Base-by-base conservation (phyloP, 345 rosid genomes). In the Angophora floribunda region DNA sequence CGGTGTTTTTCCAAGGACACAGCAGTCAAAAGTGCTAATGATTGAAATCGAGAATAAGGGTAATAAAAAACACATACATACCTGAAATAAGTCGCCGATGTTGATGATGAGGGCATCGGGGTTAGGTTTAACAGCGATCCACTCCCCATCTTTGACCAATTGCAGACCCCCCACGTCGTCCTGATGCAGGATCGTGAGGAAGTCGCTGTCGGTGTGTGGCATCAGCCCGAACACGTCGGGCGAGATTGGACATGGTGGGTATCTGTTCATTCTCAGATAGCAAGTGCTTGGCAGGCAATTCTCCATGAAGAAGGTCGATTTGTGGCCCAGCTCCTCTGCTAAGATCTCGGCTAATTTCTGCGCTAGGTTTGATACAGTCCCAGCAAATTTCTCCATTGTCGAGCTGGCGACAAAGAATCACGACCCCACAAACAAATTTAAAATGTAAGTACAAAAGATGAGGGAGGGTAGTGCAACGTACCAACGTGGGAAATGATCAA, bases 181-280 rank as follows among this genome's bases (percentile, higher is more conserved):
- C 89, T 98, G 99, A 70, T 96, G 93, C 86, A 97, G 89, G 88
- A 98, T 93, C 5, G 99, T 98, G 91, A 98, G 97, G 92, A 98
- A 98, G 91, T 97, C 99, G 88, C 99, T 98, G 85, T 98, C 99
- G 0, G 99, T 98, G 91, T 98, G 99, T 6, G 99, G 99, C 94
- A 95, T 94, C 53, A 98, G 92, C 7, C 99, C 99, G 88, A 91
- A 94, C 22, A 96, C 91, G 16, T 92, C 91, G 13, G 88, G 51
- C 24, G 95, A 92, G 52, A 92, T 85, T 1, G 96, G 94, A 90
- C 99, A 97, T 9, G 99, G 97, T 6, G 98, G 99, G 88, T 97
- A 98, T 79, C 96, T 90, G 86, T 98, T 98, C 93, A 98, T 94
- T 87, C 99, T 93, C 15, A 97, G 93, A 87, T 95, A 97, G 89